Evolutionary conservation across 2,329 filamentous ascomycete species (phyloP).

Genomic region (Cryphonectria carpinicola): DNA sequence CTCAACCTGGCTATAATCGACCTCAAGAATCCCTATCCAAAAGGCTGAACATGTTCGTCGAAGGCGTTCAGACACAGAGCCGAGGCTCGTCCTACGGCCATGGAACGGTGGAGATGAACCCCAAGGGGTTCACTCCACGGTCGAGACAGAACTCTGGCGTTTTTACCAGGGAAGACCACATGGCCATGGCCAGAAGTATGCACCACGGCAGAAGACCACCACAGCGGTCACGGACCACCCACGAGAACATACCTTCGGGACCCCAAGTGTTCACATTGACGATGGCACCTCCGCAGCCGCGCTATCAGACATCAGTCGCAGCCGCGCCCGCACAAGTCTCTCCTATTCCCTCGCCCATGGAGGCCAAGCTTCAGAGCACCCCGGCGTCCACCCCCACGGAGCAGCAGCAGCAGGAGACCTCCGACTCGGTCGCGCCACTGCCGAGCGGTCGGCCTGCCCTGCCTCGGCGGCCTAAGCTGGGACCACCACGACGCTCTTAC

Average conservation of each 20-base stretch:
- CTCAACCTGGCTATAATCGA: not conserved
- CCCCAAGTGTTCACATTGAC: conserved; percentile 27
- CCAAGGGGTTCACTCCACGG: conserved; percentile 29
- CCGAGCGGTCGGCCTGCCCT: conserved; percentile 29
- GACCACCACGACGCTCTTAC: conserved; percentile 58
- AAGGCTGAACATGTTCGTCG: conserved; percentile 23
- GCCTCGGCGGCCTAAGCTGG: conserved; percentile 41
- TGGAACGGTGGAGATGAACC: conserved; percentile 9
- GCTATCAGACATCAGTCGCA: conserved; percentile 17
- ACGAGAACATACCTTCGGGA: conserved; percentile 26
- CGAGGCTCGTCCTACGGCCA: conserved; percentile 19
- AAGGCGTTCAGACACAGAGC: conserved; percentile 22
- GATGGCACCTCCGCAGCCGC: conserved; percentile 18
- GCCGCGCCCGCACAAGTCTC: conserved; percentile 6
- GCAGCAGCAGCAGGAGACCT: conserved; percentile 27
- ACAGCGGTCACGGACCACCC: conserved; percentile 29
- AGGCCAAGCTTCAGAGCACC: conserved; percentile 5
- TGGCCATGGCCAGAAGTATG: conserved; percentile 41
- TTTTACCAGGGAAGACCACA: conserved; percentile 48
- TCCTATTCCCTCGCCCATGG: not conserved
- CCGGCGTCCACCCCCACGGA: not conserved
- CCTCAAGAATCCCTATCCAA: not conserved
- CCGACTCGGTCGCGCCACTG: conserved; percentile 28
- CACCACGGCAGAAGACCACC: conserved; percentile 25
- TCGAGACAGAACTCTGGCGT: conserved; percentile 29